Evolutionary conservation across 2,329 filamentous ascomycete species (phyloP), one percentile per base, ranked within the genome.

Genomic region (Balansia obtecta): DNA sequence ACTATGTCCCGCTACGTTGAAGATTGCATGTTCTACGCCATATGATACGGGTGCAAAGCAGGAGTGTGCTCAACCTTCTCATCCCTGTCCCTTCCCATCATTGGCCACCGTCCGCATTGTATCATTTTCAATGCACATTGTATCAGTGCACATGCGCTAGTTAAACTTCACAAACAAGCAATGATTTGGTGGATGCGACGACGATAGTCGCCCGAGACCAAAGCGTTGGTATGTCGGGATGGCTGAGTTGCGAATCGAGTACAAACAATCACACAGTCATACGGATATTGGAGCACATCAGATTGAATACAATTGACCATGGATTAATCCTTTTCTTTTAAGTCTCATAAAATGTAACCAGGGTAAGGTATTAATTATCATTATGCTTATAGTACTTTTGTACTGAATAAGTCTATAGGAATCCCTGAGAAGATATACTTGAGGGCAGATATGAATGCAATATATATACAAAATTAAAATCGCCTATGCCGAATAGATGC

Each of bases 1-100:
- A 51, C 46, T 18, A 44, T 63, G 1, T 57, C 61, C 1, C 60
- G 57, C 16, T 64, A 64, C 38, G 59, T 58, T 10, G 58, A 63
- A 48, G 61, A 65, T 51, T 60, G 58, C 22, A 56, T 65, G 54
- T 54, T 65, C 46, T 63, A 61, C 39, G 53, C 63, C 6, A 48
- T 60, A 13, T 60, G 62, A 34, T 64, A 63, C 42, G 50, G 57
- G 2, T 38, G 45, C 22, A 47, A 50, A 27, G 59, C 51, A 46
- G 58, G 62, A 58, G 62, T 63, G 47, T 41, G 27, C 27, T 41
- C 4, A 41, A n/a, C n/a, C 39, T 37, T 15, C 34, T 27, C 4
- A 7, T 27, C 27, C 27, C 27, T 27, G 27, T 27, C 27, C 27
- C 4, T 3, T 27, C 8, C 20, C 4, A 4, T 22, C 27, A 5